phyloP scores from a whole-genome alignment of 176 grass and related monocot genomes.

The Oryza brachyantha region DNA sequence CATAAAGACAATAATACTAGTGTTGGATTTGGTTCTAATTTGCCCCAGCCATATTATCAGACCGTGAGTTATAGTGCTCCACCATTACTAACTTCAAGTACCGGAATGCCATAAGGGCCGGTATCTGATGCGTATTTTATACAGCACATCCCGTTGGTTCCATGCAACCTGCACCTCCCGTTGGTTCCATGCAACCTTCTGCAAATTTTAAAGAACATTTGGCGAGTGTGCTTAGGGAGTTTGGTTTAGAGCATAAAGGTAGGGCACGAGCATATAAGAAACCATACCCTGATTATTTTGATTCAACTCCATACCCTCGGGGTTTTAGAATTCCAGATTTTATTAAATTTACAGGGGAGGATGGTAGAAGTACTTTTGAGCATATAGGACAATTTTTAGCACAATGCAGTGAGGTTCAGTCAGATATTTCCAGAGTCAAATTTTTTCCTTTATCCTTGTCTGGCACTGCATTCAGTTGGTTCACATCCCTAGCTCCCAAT shows the following conservation, averaged over 20 bases:
- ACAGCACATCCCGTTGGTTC: no score
- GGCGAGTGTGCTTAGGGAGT: neutral
- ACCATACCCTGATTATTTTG: neutral
- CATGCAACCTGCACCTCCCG: neutral
- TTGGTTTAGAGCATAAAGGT: neutral
- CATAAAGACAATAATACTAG: no score
- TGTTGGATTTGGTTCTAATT: neutral
- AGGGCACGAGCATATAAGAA: neutral
- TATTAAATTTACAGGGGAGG: neutral
- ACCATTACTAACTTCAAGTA: no score
- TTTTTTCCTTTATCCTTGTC: neutral
- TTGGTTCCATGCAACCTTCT: neutral
- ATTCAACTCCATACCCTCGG: neutral
- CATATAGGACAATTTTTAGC: neutral
- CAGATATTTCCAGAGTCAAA: neutral
- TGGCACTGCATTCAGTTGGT: conserved; percentile 4
- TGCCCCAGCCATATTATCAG: neutral
- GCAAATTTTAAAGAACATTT: neutral
- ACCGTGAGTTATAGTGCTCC: no score
- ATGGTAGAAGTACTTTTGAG: neutral
- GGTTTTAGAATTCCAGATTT: conserved; percentile 13
- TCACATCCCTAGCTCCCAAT: neutral
- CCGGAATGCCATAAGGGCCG: no score
- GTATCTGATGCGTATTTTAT: neutral
- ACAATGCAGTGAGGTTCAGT: neutral